Conservation (phyloP, 371 early-diverging fungal genomes). For the Mucor indicus region DNA sequence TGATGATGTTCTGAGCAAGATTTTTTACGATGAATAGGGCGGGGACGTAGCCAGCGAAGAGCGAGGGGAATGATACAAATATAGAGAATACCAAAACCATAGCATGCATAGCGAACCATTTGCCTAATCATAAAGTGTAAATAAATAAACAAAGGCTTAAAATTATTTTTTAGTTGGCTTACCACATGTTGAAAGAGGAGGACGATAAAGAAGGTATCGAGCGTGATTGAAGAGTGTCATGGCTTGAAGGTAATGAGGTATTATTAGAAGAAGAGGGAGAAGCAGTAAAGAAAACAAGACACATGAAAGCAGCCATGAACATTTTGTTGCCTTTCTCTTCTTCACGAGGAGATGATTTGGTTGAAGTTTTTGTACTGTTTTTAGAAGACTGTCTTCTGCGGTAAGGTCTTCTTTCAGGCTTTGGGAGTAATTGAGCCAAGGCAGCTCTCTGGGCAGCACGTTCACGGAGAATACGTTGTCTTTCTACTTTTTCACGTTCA, state of each 20-base stretch:
- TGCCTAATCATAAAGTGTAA: constrained; percentile 8
- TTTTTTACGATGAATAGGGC: constrained; percentile 11
- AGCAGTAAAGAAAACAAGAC: constrained; percentile 34
- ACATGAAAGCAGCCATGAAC: constrained; percentile 45
- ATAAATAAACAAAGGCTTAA: neutral
- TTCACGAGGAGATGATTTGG: neutral
- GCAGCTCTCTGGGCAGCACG: constrained; percentile 31
- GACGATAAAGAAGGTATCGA: too few relatives aligned
- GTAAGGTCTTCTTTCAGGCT: constrained; percentile 26
- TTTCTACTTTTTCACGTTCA: constrained; percentile 21
- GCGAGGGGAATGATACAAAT: constrained; percentile 22
- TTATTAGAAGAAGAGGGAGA: constrained; percentile 24
- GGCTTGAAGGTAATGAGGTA: too few relatives aligned
- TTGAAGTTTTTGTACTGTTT: neutral
- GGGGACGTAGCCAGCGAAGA: constrained; percentile 24
- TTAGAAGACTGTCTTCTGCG: constrained; percentile 17
- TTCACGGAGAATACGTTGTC: constrained; percentile 22
- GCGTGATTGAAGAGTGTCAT: too few relatives aligned
- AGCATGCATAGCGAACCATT: constrained; percentile 18
- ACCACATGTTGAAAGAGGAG: constrained; percentile 6
- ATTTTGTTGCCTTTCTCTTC: constrained; percentile 10
- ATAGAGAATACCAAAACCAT: constrained; percentile 25
- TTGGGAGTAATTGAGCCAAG: constrained; percentile 23
- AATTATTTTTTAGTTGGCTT: neutral
- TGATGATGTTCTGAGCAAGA: constrained; percentile 25